phyloP scores from a whole-genome alignment of 352 stramenopile species.

The Phytophthora pistaciae region DNA sequence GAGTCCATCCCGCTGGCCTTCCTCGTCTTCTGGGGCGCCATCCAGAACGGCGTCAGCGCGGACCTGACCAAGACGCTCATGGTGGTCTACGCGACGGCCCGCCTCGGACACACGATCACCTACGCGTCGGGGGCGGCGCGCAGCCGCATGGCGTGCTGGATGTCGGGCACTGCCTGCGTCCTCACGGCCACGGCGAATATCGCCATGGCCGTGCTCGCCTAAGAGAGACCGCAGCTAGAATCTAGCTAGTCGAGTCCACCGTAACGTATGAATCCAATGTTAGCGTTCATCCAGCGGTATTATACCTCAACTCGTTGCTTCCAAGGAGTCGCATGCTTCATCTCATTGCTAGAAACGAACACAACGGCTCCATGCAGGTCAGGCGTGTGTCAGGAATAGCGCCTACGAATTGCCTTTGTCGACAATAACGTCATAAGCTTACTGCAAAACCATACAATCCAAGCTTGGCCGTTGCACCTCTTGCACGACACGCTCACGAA shows the following conservation, averaged over 20 bases:
- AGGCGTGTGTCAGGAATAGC: too few relatives aligned
- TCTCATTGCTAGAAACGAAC: too few relatives aligned
- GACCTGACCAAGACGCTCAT: constrained; percentile 43
- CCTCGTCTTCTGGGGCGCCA: constrained; percentile 47
- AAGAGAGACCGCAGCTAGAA: not conserved
- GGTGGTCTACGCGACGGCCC: constrained; percentile 50
- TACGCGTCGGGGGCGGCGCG: constrained; percentile 42
- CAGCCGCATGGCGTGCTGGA: constrained; percentile 41
- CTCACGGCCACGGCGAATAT: constrained; percentile 31
- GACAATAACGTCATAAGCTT: too few relatives aligned
- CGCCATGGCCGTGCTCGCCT: constrained; percentile 24
- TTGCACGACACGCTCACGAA: too few relatives aligned
- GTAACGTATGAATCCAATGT: constrained; percentile 6
- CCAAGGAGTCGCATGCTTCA: too few relatives aligned
- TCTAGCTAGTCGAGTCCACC: not conserved
- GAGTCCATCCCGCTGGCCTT: constrained; percentile 65
- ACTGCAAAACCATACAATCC: too few relatives aligned
- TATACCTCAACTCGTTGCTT: too few relatives aligned
- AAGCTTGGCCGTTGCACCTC: too few relatives aligned
- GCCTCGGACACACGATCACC: constrained; percentile 48
- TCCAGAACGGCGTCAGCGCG: constrained; percentile 48
- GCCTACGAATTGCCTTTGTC: too few relatives aligned
- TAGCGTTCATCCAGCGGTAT: too few relatives aligned
- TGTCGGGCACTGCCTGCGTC: constrained; percentile 33
- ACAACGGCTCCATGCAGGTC: too few relatives aligned